Base-by-base conservation (phyloP, 768 basidiomycete genomes). In the Galerina marginata region DNA sequence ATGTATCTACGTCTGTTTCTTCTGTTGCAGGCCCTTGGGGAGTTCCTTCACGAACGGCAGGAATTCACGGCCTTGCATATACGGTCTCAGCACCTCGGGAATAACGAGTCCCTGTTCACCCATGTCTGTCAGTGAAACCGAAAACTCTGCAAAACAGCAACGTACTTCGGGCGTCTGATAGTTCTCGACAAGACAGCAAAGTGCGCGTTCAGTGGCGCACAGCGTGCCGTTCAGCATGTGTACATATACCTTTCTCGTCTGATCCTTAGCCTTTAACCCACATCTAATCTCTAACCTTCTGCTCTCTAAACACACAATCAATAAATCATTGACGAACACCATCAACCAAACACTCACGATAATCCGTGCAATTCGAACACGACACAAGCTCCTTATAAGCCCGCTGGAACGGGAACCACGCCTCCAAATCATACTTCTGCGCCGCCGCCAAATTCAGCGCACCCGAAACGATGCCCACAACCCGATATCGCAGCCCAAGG, bases 201-300 rank as follows among this genome's bases (percentile, higher is more conserved):
- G 80, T 1, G 97, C 93, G 40, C 97, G 92, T 77, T 96, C 93
- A 1, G 97, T 99, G 1, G 97, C 97, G 67, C 95, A 97, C 46
- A 99, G 83, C 3, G 97, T 99, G 38, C 95, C 96, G 74, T 99
- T 99, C 70, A 99, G 79, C 97, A 99, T 99, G 81, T 99, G 97
- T 4, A 97, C 96, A 76, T 98, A 99, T 4, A 95, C 78, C 71
- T 98, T 96, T 59, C 92, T 86, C 52, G 91, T 82, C 70, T 98
- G 94, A 33, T 95, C 95, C 68, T 93, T 92, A 61, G 83, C 81
- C 77, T 96, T 97, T 73, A 96, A 80, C 9, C 97, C 97, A 70
- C 95, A 95, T 45, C 95, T 86, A 25, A 99, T 89, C 73, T 99
- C 97, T 54, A 99, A 84, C 59, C 92, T 85, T 70, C 97, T 86